Evolutionary conservation across 2,329 filamentous ascomycete genomes (phyloP).

Genomic region (Nigrospora osmanthi): DNA sequence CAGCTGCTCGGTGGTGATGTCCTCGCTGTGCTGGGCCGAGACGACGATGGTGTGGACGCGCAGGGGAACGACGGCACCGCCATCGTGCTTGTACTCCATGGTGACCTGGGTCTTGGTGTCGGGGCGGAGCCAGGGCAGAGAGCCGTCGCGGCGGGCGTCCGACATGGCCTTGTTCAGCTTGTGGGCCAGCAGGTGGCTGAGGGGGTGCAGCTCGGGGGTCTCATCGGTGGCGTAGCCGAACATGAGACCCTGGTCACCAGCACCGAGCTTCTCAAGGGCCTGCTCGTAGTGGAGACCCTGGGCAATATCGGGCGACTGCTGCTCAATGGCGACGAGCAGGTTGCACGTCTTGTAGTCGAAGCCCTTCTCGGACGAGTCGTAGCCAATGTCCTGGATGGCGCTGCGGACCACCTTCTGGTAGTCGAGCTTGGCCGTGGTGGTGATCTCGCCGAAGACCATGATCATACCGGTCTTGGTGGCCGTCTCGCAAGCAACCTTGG

Average conservation of each 20-base stretch:
- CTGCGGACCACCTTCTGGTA: constrained; percentile 97
- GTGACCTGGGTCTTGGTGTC: constrained; percentile 99
- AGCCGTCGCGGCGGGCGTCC: constrained; percentile 77
- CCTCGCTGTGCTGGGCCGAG: constrained; percentile 85
- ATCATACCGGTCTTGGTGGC: constrained; percentile 99
- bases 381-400: constrained; percentile 97
- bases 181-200: constrained; percentile 91
- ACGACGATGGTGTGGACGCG: constrained; percentile 96
- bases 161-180: constrained; percentile 96
- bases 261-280: constrained; percentile 94
- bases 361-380: constrained; percentile 93
- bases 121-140: constrained; percentile 87
- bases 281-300: constrained; percentile 98
- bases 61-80: constrained; percentile 83
- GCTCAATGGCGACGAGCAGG: constrained; percentile 96
- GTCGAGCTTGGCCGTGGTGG: constrained; percentile 90
- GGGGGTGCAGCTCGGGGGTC: constrained; percentile 92
- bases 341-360: constrained; percentile 99
- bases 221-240: constrained; percentile 99
- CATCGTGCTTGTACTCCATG: constrained; percentile 95
- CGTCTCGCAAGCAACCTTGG: constrained; percentile 98
- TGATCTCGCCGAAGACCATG: constrained; percentile 98
- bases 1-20: constrained; percentile 84
- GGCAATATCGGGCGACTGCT: constrained; percentile 97
- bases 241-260: constrained; percentile 99